Conservation (phyloP, 2,329 filamentous ascomycete genomes). For the Davidsoniella australis region DNA sequence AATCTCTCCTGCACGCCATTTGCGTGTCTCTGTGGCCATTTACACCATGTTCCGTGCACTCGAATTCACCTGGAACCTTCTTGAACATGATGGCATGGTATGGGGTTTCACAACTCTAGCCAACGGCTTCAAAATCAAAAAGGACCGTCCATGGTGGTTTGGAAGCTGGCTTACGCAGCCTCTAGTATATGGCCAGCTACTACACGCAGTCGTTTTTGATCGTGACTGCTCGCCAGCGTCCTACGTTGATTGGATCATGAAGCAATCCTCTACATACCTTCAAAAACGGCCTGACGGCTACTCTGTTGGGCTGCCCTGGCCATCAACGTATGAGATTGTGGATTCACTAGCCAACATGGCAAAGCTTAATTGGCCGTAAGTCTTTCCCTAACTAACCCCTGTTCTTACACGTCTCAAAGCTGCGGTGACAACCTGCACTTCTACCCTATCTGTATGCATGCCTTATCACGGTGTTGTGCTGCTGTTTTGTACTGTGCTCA, state of each 20-base stretch:
- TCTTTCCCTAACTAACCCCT: conserved; percentile 15
- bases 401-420: neutral
- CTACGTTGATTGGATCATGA: conserved; percentile 40
- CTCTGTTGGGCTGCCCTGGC: conserved; percentile 54
- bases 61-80: conserved; percentile 72
- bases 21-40: conserved; percentile 67
- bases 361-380: conserved; percentile 65
- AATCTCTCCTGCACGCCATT: conserved; percentile 45
- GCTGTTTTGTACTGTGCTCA: neutral
- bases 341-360: conserved; percentile 72
- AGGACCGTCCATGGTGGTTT: conserved; percentile 63
- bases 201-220: conserved; percentile 64
- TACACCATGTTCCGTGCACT: conserved; percentile 66
- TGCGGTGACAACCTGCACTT: neutral
- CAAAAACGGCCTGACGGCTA: conserved; percentile 53
- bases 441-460: neutral
- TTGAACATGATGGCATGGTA: conserved; percentile 55
- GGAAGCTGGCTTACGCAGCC: conserved; percentile 72
- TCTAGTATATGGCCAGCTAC: conserved; percentile 55
- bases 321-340: conserved; percentile 55
- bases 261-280: conserved; percentile 63
- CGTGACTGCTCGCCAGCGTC: conserved; percentile 49
- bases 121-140: conserved; percentile 28
- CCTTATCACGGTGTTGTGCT: neutral
- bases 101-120: conserved; percentile 33